Base-by-base conservation (phyloP, 176 grass and related monocot genomes). In the Aechmea fasciata region DNA sequence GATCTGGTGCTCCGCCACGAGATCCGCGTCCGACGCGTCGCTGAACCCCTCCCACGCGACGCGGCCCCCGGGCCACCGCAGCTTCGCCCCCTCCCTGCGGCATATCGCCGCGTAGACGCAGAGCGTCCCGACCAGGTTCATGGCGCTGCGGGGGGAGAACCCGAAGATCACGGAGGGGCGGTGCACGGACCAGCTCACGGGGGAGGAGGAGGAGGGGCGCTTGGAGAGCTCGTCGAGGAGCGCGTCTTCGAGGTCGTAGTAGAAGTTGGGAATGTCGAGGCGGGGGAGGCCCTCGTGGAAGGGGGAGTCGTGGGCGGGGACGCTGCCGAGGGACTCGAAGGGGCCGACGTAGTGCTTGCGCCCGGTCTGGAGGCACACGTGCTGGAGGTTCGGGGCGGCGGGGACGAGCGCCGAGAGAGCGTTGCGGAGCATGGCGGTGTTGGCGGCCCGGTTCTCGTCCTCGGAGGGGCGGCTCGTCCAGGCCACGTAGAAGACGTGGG, bases 1-100 rank as follows among this genome's bases (percentile, higher is more conserved):
- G 77, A 90, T 96, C 87, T 96, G 70, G 22, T 96, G 91, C 82
- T 96, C 91, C 2, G 91, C 87, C 55, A 96, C 71, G 6, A 96
- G 82, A 64, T 96, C 87, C 0, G 91, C 87, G 15, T 96, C 91
- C 1, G 91, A 96, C 13, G 87, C 73, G 48, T 88, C 82, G 68
- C 57, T 71, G 84, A 96, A 96, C 0, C 87, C 91, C 15, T 84
- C 81, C 91, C 91, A 96, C 0, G 51, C 48, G 11, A 63, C 9
- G 47, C 71, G 49, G 2, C 63, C 78, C 1, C 87, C 91, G 1
- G 84, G 84, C 85, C 82, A 96, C 52, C 82, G 79, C 24, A 96
- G 73, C 67, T 14, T 63, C 29, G 78, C 15, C 15, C 87, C 84
- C 63, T 87, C 84, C 81, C 85, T 87, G 6, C 79, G 66, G 78